Evolutionary conservation across 805 yeast species (phyloP), one percentile per base, ranked within the genome.

Genomic region (Ogataea philodendri): DNA sequence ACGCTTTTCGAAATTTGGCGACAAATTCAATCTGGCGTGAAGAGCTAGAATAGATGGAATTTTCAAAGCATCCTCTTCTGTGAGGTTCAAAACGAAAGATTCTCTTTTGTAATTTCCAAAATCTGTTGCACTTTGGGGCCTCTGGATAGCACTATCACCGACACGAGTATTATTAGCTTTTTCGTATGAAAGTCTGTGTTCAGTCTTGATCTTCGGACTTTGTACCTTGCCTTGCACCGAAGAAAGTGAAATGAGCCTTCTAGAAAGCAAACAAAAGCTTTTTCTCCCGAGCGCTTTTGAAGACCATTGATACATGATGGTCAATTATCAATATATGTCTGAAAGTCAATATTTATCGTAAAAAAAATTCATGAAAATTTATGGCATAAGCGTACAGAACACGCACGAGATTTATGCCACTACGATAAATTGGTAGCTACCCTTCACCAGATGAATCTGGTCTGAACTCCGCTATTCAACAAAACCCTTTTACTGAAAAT

Each of bases 1-100:
- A 9, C 87, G 69, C 24, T 72, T 67, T 37, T 78, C 59, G 52
- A 75, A 83, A 5, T 60, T 52, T 15, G 63, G 49, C 5, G 93
- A 82, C 34, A 90, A 69, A 13, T 70, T 60, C 35, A 90, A 66
- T 60, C 98, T 77, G 13, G 84, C 66, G 52, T 86, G 96, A 41
- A 90, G 70, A 4, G 96, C 80, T 22, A 73, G 73, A 35, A 93
- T 67, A n/a, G 81, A 72, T 2, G 96, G 84, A 8, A 87, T 76
- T 52, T 74, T 63, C 3, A 52, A 43, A 3, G 84, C 83, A 13
- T 71, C 65, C 16, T 67, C 74, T 37, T 76, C 81, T 0, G 74
- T 42, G 20, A 76, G 53, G 15, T 60, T 50, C 33, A 48, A 42
- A 22, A 34, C 48, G 32, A 40, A 43, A 2, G 59, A 51, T 14